Percentiles rank a stretch among this genome's conserved stretches.
Conservation (phyloP, 495 filamentous ascomycete genomes). For the Penicillium tannophilum region DNA sequence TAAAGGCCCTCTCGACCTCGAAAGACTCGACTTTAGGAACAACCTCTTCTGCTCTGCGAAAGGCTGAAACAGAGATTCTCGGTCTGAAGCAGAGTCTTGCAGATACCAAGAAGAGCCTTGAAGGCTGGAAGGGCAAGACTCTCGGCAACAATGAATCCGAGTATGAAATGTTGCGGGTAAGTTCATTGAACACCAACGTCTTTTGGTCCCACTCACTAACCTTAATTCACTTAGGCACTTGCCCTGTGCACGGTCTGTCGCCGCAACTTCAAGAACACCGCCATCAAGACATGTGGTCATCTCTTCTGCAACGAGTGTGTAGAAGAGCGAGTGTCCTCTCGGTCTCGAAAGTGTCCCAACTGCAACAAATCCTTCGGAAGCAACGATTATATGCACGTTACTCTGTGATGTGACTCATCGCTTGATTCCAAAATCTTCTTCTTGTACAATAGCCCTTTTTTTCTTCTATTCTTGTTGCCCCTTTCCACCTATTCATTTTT, state of each 20-base stretch:
- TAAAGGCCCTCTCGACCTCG: constrained; percentile 67
- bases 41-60: constrained; percentile 62
- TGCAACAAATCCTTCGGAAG: constrained; percentile 88
- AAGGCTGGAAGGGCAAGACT: constrained; percentile 79
- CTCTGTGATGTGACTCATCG: constrained; percentile 41
- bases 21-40: constrained; percentile 66
- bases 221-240: constrained; percentile 59
- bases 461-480: constrained; percentile 16
- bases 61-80: constrained; percentile 74
- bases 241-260: constrained; percentile 89
- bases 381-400: constrained; percentile 77
- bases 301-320: constrained; percentile 91
- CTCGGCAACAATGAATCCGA: constrained; percentile 78
- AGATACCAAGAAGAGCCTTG: constrained; percentile 72
- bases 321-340: constrained; percentile 79
- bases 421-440: constrained; percentile 20
- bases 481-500: constrained; percentile 18
- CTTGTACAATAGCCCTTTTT: constrained; percentile 42
- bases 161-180: constrained; percentile 80
- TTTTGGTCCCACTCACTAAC: constrained; percentile 37
- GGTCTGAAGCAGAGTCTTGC: constrained; percentile 70
- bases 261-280: constrained; percentile 89
- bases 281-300: constrained; percentile 92
- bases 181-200: constrained; percentile 32
- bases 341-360: constrained; percentile 91